These are phyloP conservation scores for Dactylonectria estremocensis DNA, from an alignment of 2,329 filamentous ascomycete genomes.

Conservation along the genomic window DNA sequence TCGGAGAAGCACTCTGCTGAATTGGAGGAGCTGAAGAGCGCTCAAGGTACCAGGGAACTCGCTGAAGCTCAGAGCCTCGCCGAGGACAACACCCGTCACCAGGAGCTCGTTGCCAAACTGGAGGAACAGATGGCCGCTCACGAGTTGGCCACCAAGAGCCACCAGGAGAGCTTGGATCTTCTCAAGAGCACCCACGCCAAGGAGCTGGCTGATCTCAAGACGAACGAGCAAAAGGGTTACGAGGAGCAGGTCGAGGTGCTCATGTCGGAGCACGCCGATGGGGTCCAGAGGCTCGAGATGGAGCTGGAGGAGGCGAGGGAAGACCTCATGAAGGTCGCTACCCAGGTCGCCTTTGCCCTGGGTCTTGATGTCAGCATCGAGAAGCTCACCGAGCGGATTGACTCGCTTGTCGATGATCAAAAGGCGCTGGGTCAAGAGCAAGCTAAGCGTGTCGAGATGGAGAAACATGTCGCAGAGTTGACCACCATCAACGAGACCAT, in stretches of 20 bases:
- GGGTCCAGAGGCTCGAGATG: conserved; percentile 69
- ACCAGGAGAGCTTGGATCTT: conserved; percentile 66
- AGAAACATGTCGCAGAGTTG: conserved; percentile 69
- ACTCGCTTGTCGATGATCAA: conserved; percentile 70
- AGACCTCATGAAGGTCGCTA: conserved; percentile 75
- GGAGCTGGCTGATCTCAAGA: conserved; percentile 65
- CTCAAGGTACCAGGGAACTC: conserved; percentile 65
- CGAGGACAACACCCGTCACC: conserved; percentile 62
- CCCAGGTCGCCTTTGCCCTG: conserved; percentile 73
- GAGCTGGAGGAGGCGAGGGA: conserved; percentile 78
- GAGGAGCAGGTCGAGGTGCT: conserved; percentile 72
- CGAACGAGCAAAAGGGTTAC: conserved; percentile 67
- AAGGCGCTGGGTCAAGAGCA: conserved; percentile 73
- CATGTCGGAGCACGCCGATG: conserved; percentile 72
- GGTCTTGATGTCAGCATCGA: conserved; percentile 77
- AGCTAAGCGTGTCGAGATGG: conserved; percentile 70
- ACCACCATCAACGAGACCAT: conserved; percentile 71
- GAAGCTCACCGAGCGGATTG: conserved; percentile 75
- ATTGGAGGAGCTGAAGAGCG: conserved; percentile 76
- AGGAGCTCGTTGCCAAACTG: conserved; percentile 66
- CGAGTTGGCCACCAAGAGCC: conserved; percentile 69
- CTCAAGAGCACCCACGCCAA: conserved; percentile 66
- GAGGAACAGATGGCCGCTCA: conserved; percentile 74
- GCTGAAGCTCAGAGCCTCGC: conserved; percentile 67
- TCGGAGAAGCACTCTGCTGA: conserved; percentile 59